Evolutionary conservation across 768 basidiomycete species (phyloP), one percentile per base, ranked within the genome.

Genomic region (Hemileccinum impolitum): DNA sequence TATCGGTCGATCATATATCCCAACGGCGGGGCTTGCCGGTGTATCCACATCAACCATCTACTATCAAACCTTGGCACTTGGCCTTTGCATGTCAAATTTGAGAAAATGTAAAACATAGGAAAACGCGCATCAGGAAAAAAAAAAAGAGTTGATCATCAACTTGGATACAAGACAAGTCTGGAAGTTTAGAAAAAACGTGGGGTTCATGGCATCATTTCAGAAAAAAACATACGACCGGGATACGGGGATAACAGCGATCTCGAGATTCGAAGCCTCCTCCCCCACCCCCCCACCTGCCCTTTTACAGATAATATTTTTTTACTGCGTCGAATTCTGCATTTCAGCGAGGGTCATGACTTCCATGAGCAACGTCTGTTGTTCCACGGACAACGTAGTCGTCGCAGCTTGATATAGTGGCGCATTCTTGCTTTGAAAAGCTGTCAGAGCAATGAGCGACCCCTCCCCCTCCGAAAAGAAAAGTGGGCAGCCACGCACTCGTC

Each of bases 361-460:
- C 87, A 91, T 91, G 48, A 92, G 75, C 46, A 84, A 60, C 2
- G 87, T 85, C 65, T 90, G 89, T 58, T 87, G 84, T 19, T 92
- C 90, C 37, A 87, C 75, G 47, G 73, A 75, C 54, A 93, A 75
- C 21, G 72, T 72, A 6, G 88, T 88, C 37, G 88, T 91, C 14
- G 83, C 81, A 13, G 78, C 75, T 61, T 88, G 86, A 65, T 92
- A 90, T 42, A 75, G 9, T 4, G 74, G 68, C 2, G 72, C 68
- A 57, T 90, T 90, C 64, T 84, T 79, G 72, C 75, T 79, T 73
- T 93, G 88, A 73, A 91, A 85, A 19, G 75, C 88, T 90, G 56
- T 34, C 25, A n/a, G 18, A 13, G 15, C 23, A 36, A 4, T 15
- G 4, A 30, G 28, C 28, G 9, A 23, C 23, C 6, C 6, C 23